phyloP scores from a whole-genome alignment of 805 yeast species.

The Nakazawaea anatomiae region DNA sequence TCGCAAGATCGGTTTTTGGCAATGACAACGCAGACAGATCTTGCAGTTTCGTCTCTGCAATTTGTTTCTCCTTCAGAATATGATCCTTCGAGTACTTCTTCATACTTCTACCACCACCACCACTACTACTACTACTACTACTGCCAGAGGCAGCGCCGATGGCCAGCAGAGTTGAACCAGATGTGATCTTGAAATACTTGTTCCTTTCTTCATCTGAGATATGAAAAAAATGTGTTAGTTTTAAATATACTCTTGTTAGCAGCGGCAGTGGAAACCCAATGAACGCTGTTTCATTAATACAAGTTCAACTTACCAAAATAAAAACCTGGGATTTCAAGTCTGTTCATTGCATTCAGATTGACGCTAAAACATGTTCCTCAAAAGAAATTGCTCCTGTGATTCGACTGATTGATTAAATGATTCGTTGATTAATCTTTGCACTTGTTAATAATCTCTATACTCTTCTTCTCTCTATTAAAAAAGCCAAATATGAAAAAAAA shows the following conservation, averaged over 20 bases:
- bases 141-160: not conserved
- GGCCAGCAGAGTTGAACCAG: not conserved
- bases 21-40: not conserved
- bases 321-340: not conserved
- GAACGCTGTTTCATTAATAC: not conserved
- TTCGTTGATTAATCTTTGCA: too few relatives aligned
- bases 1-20: not conserved
- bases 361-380: too few relatives aligned
- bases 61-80: not conserved
- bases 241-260: too few relatives aligned
- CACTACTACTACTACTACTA: too few relatives aligned
- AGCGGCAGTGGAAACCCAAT: too few relatives aligned
- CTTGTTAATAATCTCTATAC: not conserved
- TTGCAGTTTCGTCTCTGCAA: not conserved
- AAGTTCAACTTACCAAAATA: not conserved
- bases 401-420: too few relatives aligned
- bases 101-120: too few relatives aligned
- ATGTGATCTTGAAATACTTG: not conserved
- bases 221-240: not conserved
- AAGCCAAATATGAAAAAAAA: not conserved
- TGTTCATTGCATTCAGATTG: not conserved
- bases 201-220: not conserved
- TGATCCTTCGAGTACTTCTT: not conserved
- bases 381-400: too few relatives aligned
- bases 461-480: not conserved